Percentiles rank a stretch among this genome's conserved stretches.
These are phyloP conservation scores for Boletus smithii DNA, from an alignment of 1,284 basidiomycete genomes.

Conservation along the genomic window DNA sequence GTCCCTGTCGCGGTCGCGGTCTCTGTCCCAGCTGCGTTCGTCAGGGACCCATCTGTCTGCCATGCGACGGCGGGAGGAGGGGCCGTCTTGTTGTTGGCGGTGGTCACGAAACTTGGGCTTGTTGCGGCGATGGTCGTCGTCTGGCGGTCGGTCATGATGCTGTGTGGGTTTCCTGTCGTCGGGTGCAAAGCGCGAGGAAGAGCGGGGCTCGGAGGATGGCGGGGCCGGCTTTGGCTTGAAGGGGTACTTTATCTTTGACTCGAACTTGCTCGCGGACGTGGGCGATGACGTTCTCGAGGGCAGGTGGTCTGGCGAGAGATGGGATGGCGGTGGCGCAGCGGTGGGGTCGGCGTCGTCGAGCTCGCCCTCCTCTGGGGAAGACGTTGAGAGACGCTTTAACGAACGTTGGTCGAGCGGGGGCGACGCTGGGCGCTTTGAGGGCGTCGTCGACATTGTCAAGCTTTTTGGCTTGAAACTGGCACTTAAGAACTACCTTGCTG, in stretches of 20 bases:
- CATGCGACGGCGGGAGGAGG: constrained; percentile 20
- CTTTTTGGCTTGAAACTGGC: constrained; percentile 6
- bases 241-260: constrained; percentile 61
- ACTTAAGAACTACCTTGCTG: constrained; percentile 13
- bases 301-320: constrained; percentile 8
- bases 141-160: constrained; percentile 43
- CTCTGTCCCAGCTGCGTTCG: constrained; percentile 24
- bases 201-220: constrained; percentile 6
- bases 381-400: constrained; percentile 53
- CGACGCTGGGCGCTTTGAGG: constrained; percentile 55
- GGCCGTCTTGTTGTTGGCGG: constrained; percentile 19
- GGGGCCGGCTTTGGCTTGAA: constrained; percentile 56
- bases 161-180: constrained; percentile 30
- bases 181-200: constrained; percentile 15
- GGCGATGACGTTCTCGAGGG: constrained; percentile 22
- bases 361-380: constrained; percentile 76
- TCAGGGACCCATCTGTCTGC: constrained; percentile 33
- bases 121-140: constrained; percentile 43
- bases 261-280: constrained; percentile 28
- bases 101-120: constrained; percentile 27
- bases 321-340: constrained; percentile 15
- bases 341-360: constrained; percentile 46
- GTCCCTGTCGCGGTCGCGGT: constrained; percentile 28
- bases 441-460: constrained; percentile 30
- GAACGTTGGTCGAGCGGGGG: constrained; percentile 48